Percentiles rank a stretch among this genome's conserved stretches.
Evolutionary conservation across 2,329 filamentous ascomycete genomes (phyloP).

Genomic region (Bipolaris bicolor): DNA sequence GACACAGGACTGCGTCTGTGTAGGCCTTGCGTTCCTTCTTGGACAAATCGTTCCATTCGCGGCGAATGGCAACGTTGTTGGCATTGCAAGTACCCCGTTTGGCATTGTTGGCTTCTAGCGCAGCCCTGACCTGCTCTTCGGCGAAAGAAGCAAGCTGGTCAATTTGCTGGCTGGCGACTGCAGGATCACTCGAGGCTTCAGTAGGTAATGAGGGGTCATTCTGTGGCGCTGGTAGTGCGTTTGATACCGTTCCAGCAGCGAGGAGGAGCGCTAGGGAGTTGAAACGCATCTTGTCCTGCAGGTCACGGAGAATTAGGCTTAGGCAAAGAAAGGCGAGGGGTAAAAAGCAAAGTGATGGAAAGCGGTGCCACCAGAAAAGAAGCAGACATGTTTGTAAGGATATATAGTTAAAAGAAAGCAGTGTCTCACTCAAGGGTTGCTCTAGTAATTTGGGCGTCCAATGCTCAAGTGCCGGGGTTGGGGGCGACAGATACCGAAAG

Average conservation of each 20-base stretch:
- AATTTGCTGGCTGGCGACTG: conserved; percentile 33
- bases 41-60: conserved; percentile 37
- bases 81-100: conserved; percentile 35
- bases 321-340: background rate
- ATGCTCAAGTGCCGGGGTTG: conserved; percentile 9
- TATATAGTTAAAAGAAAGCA: conserved; percentile 1
- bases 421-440: no score
- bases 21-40: conserved; percentile 42
- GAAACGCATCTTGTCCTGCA: conserved; percentile 33
- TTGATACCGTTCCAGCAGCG: conserved; percentile 30
- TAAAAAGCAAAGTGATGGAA: background rate
- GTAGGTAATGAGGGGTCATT: conserved; percentile 26
- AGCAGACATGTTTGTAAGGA: background rate
- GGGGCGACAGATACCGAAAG: conserved; percentile 4
- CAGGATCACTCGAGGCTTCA: conserved; percentile 26
- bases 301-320: background rate
- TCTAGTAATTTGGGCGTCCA: background rate
- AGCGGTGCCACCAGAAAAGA: background rate
- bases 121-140: conserved; percentile 23
- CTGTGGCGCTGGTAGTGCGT: conserved; percentile 34
- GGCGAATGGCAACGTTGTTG: conserved; percentile 33
- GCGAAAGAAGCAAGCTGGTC: conserved; percentile 32
- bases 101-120: conserved; percentile 20
- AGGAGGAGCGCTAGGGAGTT: conserved; percentile 30
- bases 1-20: conserved; percentile 46